These are phyloP conservation scores for Phellopilus nigrolimitatus DNA, from an alignment of 1,284 basidiomycete genomes.

Conservation along the genomic window DNA sequence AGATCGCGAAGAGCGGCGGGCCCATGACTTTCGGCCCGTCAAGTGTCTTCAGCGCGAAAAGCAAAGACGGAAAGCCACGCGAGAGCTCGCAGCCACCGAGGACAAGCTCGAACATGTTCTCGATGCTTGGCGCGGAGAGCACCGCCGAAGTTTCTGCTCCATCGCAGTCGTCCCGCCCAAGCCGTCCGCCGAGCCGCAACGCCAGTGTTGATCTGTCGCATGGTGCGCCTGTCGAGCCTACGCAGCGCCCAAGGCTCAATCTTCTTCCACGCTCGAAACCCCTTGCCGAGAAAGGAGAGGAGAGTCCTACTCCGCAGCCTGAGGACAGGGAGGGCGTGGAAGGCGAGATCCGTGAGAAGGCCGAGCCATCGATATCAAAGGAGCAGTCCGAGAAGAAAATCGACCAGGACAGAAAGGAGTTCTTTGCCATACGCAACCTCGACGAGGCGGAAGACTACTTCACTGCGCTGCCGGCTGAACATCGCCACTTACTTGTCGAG, in stretches of 20 bases:
- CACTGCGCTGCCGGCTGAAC: slow-evolving; percentile 57
- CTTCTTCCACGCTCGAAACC: slow-evolving; percentile 58
- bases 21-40: slow-evolving; percentile 73
- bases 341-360: slow-evolving; percentile 29
- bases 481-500: slow-evolving; percentile 67
- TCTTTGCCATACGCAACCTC: slow-evolving; percentile 72
- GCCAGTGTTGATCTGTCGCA: slow-evolving; percentile 43
- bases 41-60: slow-evolving; percentile 73
- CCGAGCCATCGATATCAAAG: slow-evolving; percentile 53
- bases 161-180: slow-evolving; percentile 34
- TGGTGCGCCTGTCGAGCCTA: slow-evolving; percentile 32
- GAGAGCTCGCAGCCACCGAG: slow-evolving; percentile 68
- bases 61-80: slow-evolving; percentile 53
- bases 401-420: slow-evolving; percentile 73
- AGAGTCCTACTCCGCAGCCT: slow-evolving; percentile 48
- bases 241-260: slow-evolving; percentile 71
- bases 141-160: slow-evolving; percentile 39
- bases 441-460: slow-evolving; percentile 87
- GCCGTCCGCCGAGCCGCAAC: slow-evolving; percentile 45
- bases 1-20: slow-evolving; percentile 63
- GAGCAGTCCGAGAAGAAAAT: slow-evolving; percentile 76
- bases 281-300: slow-evolving; percentile 38
- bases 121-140: slow-evolving; percentile 58
- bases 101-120: slow-evolving; percentile 88
- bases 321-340: slow-evolving; percentile 51